A percentile compares a stretch with the other conserved stretches of the same genome.
Evolutionary conservation across 805 yeast genomes (phyloP).

Genomic region (Danielia oregonensis): DNA sequence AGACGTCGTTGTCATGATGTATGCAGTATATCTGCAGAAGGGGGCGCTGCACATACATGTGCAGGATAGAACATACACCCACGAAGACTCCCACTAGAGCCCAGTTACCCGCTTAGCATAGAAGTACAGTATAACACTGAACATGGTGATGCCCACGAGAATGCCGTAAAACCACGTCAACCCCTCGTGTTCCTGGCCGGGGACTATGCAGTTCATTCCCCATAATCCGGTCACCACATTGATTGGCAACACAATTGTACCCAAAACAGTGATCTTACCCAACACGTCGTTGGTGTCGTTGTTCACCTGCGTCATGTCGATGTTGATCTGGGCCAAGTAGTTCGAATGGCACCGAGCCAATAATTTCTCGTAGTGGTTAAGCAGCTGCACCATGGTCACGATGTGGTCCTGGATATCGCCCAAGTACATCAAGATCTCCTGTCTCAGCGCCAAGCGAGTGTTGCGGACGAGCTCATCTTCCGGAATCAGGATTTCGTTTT

Average conservation of each 20-base stretch:
- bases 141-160: constrained; percentile 27
- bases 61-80: too few relatives aligned
- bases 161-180: constrained; percentile 42
- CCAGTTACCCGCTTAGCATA: constrained; percentile 41
- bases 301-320: constrained; percentile 95
- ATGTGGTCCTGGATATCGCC: constrained; percentile 98
- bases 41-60: too few relatives aligned
- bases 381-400: constrained; percentile 92
- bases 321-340: constrained; percentile 92
- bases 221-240: constrained; percentile 94
- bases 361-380: constrained; percentile 91
- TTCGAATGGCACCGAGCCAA: constrained; percentile 94
- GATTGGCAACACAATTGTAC: constrained; percentile 93
- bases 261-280: constrained; percentile 88
- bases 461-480: constrained; percentile 5
- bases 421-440: constrained; percentile 86
- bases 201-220: constrained; percentile 98
- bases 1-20: too few relatives aligned
- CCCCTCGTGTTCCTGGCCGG: constrained; percentile 66
- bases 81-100: too few relatives aligned
- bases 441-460: constrained; percentile 46
- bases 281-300: constrained; percentile 96
- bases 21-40: too few relatives aligned
- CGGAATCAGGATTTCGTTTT: constrained; percentile 31
- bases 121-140: constrained; percentile 36